Percentiles rank a stretch among this genome's conserved stretches.
These are phyloP conservation scores for Kentomonas sorsogonicus DNA, from an alignment of 208 protist species.

Conservation along the genomic window DNA sequence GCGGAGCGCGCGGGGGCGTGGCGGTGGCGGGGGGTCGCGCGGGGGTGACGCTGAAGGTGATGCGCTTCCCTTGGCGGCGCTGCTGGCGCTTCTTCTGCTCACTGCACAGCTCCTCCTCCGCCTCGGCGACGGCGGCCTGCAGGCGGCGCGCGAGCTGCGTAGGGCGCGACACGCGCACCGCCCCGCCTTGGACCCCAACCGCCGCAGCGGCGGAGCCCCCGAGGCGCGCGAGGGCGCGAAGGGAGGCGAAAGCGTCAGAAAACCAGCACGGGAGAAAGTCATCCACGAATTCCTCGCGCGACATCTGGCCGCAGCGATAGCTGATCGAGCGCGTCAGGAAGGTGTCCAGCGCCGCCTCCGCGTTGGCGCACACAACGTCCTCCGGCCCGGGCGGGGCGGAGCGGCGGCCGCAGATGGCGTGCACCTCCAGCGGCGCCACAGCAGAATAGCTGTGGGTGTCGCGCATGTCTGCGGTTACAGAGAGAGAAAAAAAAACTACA, in stretches of 20 bases:
- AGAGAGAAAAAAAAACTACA: no score
- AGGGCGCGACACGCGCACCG: no score
- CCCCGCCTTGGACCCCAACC: no score
- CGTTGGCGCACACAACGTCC: no score
- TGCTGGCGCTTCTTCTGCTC: constrained; percentile 14
- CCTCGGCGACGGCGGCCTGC: constrained; percentile 31
- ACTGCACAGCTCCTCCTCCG: constrained; percentile 19
- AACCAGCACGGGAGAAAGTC: constrained; percentile 28
- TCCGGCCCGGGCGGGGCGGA: no score
- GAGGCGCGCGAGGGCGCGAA: no score
- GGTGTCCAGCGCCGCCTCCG: constrained; percentile 15
- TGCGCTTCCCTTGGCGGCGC: constrained; percentile 34
- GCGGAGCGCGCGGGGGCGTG: background rate
- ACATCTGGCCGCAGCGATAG: constrained; percentile 35
- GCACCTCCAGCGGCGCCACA: no score
- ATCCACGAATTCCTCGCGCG: constrained; percentile 13
- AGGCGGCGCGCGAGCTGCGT: no score
- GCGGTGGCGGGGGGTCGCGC: background rate
- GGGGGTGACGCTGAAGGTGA: constrained; percentile 19
- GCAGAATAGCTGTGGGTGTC: no score
- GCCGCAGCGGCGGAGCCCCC: no score
- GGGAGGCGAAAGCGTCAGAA: constrained; percentile 16
- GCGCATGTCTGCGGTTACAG: no score
- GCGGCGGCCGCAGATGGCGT: no score
- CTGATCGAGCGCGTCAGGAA: constrained; percentile 34